These are phyloP conservation scores for Colletotrichum nymphaeae DNA, from an alignment of 2,329 filamentous ascomycete genomes.

Conservation along the genomic window DNA sequence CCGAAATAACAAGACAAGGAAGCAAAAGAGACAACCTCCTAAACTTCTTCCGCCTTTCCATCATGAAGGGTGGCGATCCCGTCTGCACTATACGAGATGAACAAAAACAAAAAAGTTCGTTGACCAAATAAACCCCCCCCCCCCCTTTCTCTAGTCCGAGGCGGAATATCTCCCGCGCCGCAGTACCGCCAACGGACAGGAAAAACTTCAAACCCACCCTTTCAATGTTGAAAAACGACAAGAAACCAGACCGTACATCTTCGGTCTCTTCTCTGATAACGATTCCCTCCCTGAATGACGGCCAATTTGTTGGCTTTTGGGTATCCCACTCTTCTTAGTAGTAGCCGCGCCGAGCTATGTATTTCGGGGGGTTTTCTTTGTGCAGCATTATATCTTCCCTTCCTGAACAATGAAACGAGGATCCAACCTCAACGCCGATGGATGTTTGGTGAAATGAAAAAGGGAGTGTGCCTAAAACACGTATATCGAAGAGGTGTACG, in stretches of 20 bases:
- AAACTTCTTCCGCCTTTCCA: constrained; percentile 2
- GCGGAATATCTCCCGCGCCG: neutral
- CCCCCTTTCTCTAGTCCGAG: neutral
- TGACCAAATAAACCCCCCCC: neutral
- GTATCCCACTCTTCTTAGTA: constrained; percentile 31
- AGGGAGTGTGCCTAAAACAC: neutral
- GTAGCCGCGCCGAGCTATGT: constrained; percentile 13
- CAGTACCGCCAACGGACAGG: neutral
- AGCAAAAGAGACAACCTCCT: neutral
- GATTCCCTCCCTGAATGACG: constrained; percentile 1
- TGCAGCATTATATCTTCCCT: constrained; percentile 24
- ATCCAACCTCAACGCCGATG: constrained; percentile 34
- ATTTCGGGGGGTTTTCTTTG: constrained; percentile 2
- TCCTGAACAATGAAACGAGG: constrained; percentile 17
- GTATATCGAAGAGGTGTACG: constrained; percentile 27
- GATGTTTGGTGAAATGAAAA: constrained; percentile 10
- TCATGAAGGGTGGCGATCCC: neutral
- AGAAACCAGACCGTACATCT: neutral
- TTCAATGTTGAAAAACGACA: neutral
- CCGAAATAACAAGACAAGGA: neutral
- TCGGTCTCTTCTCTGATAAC: neutral
- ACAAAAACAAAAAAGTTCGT: neutral
- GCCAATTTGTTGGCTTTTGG: constrained; percentile 31
- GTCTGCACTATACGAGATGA: neutral
- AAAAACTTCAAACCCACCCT: neutral